phyloP scores from a whole-genome alignment of 2,329 filamentous ascomycete species.

The Ceratocystiopsis brevicomis region DNA sequence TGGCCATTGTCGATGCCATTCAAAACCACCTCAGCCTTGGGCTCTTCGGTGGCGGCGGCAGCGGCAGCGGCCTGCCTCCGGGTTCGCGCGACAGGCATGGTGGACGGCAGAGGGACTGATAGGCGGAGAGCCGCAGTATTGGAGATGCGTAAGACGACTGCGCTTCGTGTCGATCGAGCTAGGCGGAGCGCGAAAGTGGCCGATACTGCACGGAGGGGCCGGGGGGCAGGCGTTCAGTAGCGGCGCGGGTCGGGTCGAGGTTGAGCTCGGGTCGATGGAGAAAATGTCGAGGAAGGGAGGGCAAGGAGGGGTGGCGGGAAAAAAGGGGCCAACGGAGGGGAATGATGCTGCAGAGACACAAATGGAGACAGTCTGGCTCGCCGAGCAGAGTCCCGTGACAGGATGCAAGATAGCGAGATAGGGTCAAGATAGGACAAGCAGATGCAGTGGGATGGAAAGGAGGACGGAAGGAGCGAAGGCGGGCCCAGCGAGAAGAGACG shows the following conservation, averaged over 20 bases:
- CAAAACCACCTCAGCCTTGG: constrained; percentile 10
- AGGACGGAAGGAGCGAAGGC: not conserved
- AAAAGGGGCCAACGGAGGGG: not conserved
- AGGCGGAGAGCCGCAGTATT: not conserved
- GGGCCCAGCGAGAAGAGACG: not conserved
- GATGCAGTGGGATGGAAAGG: not conserved
- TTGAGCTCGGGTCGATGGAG: not conserved
- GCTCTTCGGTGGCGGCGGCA: constrained; percentile 10
- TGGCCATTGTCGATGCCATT: constrained; percentile 28
- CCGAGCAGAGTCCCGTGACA: not conserved
- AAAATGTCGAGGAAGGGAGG: not conserved
- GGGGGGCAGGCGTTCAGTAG: not conserved
- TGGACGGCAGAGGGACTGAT: not conserved
- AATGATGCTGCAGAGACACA: not conserved
- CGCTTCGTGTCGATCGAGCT: too few relatives aligned
- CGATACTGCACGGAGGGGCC: not conserved
- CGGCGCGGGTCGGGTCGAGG: not conserved
- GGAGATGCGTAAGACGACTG: too few relatives aligned
- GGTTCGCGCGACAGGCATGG: constrained; percentile 14
- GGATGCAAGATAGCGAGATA: not conserved
- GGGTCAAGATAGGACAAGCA: not conserved
- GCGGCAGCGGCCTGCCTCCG: constrained; percentile 13
- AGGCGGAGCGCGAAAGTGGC: too few relatives aligned
- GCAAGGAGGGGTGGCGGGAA: not conserved
- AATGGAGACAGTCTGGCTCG: not conserved